These are phyloP conservation scores for Trichoderma erinaceum DNA, from an alignment of 495 filamentous ascomycete species.

Conservation along the genomic window DNA sequence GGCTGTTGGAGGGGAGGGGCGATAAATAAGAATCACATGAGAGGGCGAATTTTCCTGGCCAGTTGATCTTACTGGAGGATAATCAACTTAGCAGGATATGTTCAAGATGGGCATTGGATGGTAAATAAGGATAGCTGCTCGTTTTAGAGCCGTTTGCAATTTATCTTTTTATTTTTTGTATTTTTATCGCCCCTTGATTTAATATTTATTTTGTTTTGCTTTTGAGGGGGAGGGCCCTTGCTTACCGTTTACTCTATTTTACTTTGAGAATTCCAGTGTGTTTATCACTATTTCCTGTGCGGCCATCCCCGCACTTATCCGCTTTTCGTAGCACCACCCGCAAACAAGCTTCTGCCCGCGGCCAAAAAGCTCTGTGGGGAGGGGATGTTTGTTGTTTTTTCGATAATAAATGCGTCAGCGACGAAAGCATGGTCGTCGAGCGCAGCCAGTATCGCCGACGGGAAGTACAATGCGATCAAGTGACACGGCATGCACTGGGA, in stretches of 20 bases:
- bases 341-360: constrained; percentile 6
- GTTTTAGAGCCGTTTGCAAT: neutral
- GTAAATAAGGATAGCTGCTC: neutral
- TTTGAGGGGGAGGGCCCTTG: neutral
- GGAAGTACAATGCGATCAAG: neutral
- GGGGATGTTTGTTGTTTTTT: neutral
- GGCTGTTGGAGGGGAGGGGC: neutral
- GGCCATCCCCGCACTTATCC: neutral
- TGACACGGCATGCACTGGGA: neutral
- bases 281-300: no score
- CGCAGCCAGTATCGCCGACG: neutral
- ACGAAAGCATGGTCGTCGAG: neutral
- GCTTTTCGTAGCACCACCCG: neutral
- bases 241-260: neutral
- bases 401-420: neutral
- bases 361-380: neutral
- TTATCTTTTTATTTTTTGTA: neutral
- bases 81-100: neutral
- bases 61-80: neutral
- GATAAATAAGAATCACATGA: constrained; percentile 6
- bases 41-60: neutral
- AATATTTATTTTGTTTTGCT: neutral
- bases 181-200: neutral
- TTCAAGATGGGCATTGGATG: neutral
- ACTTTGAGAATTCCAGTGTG: no score